Evolutionary conservation across 179 eudicot species (phyloP), one percentile per base, ranked within the genome.

Genomic region (Camellia oleifera): DNA sequence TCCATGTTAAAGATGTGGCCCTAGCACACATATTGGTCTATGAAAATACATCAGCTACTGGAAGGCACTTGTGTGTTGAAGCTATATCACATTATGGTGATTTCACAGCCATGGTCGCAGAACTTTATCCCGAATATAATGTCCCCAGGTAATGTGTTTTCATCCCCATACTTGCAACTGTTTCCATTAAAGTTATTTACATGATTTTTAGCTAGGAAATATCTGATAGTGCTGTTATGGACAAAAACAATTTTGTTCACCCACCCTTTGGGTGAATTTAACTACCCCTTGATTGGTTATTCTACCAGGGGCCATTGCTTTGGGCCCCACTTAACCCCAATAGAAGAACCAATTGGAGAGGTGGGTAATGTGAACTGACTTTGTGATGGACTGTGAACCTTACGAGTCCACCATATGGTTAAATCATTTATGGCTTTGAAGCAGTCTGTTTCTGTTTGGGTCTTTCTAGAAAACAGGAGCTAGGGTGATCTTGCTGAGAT

Each of bases 51-150:
- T 79, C 90, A 42, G 93, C 98, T 17, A 79, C 86, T 62, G 99
- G 99, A 83, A 88, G 99, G 82, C 99, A 96, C 84, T 23, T 90
- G 83, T 96, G 99, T 74, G 92, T 96, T 72, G 97, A 96, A 88
- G 89, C 93, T 54, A 84, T 92, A 80, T 86, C 94, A 68, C 97
- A 94, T 76, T 96, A 81, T 26, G 90, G 92, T 7, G 99, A 96
- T 79, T 91, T 96, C 78, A 97, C 96, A 26, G 93, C 97, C 58
- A 92, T 84, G 83, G 92, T 94, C 63, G 93, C 92, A 5, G 90
- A 94, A 82, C 85, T 96, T 54, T 91, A 76, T 72, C 99, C 99
- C 0, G 93, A 96, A 60, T 92, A 90, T 78, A 91, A 92, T 12
- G 71, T 95, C 46, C 99, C 97, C 9, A 92, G 88, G 99, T 94